These are phyloP conservation scores for Penicillium sp. DNA, from an alignment of 2,329 filamentous ascomycete species.

Conservation along the genomic window DNA sequence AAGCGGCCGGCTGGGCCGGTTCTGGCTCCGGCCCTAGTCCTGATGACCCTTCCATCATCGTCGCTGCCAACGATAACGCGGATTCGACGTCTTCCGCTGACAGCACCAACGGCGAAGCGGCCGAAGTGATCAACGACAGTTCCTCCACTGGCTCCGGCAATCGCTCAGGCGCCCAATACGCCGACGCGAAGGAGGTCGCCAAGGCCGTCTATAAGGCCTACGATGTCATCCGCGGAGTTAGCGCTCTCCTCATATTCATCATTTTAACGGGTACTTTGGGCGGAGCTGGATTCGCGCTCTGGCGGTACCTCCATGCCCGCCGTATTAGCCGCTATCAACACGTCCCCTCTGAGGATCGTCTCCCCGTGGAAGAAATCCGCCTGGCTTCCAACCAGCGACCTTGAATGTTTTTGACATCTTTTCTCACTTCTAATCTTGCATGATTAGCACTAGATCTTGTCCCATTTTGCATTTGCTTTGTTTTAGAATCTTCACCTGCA, in stretches of 20 bases:
- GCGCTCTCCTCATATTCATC: constrained; percentile 31
- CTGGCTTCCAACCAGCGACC: constrained; percentile 6
- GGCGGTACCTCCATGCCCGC: constrained; percentile 21
- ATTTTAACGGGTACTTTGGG: constrained; percentile 23
- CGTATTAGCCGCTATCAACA: constrained; percentile 28
- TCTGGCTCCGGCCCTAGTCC: constrained; percentile 19
- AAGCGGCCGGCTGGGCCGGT: constrained; percentile 30
- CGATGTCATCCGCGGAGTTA: constrained; percentile 30
- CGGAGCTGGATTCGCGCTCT: constrained; percentile 23
- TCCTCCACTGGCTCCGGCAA: constrained; percentile 1
- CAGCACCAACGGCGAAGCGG: constrained; percentile 2
- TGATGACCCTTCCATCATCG: constrained; percentile 28
- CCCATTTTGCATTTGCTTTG: constrained; percentile 8
- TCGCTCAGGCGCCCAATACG: constrained; percentile 4
- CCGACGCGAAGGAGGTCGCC: constrained; percentile 29
- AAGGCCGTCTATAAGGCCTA: constrained; percentile 30
- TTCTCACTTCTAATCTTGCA: constrained; percentile 3
- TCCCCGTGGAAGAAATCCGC: constrained; percentile 22
- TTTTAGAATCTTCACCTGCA: neutral
- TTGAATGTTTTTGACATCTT: neutral
- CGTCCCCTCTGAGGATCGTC: constrained; percentile 30
- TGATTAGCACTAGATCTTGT: constrained; percentile 11
- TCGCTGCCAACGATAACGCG: constrained; percentile 15
- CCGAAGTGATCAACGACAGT: constrained; percentile 1
- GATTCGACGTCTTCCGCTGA: neutral